Evolutionary conservation across 2,329 filamentous ascomycete species (phyloP), one percentile per base, ranked within the genome.

Genomic region (Cladorrhinum sp.): DNA sequence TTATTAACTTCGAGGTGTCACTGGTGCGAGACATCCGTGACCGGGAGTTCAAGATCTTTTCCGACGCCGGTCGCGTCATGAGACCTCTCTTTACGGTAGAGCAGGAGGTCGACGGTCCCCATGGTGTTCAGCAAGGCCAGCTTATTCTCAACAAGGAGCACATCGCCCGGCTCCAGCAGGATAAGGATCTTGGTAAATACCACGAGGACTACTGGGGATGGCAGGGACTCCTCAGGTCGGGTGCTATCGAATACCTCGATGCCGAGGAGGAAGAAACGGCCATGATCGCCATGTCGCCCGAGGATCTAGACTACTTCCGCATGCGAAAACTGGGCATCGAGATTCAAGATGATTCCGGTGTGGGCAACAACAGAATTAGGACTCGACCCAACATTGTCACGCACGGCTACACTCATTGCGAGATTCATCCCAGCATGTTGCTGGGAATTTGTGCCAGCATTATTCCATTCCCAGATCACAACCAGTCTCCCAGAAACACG

Each of bases 341-440:
- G 23, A 72, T 86, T 36, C 82, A 84, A 16, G 86, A 91, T 29
- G 85, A 88, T 51, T 83, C 71, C 3, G 82, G 70, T 71, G 83
- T 73, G 8, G 90, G 96, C 68, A 85, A 89, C 50, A 93, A 96
- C 73, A 88, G 95, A 70, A 85, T 99, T 67, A 95, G 95, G 76
- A 93, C 92, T 0, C 89, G 88, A 70, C 86, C 95, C 48, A 97
- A 96, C 70, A 87, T 90, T 22, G 90, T 88, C 4, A 92, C 93
- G 16, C 91, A 96, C 76, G 92, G 89, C 71, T 98, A 93, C 82
- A 99, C 95, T 0, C 96, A 99, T 75, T 99, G 96, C 76, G 95
- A 99, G 78, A 98, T 99, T 74, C 96, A 99, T 71, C 96, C 95
- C 20, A 96, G 92, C 76, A 99, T 99, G 95, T 95, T 99, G 74